Conservation (phyloP, 768 basidiomycete genomes). For the Phlegmacium glaucopus region DNA sequence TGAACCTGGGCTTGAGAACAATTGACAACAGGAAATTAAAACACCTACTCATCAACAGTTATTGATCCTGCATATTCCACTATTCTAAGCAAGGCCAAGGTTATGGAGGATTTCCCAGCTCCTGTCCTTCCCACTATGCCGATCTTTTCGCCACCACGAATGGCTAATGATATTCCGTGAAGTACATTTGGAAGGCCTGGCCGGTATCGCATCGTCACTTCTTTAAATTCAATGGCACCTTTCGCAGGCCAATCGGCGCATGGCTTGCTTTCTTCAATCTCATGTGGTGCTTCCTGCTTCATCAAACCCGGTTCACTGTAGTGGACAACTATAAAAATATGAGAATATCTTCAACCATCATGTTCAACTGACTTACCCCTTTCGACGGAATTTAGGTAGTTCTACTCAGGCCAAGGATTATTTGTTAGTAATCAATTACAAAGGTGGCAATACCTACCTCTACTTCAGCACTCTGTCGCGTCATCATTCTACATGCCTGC, state of each 20-base stretch:
- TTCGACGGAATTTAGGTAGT: slow-evolving; percentile 67
- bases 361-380: slow-evolving; percentile 32
- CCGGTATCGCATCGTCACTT: slow-evolving; percentile 61
- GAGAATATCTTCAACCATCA: not conserved
- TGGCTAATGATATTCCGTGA: slow-evolving; percentile 56
- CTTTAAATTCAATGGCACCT: slow-evolving; percentile 60
- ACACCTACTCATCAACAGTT: slow-evolving; percentile 54
- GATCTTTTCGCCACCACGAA: slow-evolving; percentile 69
- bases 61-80: slow-evolving; percentile 68
- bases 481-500: slow-evolving; percentile 51
- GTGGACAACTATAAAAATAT: slow-evolving; percentile 39
- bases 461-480: slow-evolving; percentile 61
- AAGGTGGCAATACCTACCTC: slow-evolving; percentile 39
- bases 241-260: slow-evolving; percentile 57
- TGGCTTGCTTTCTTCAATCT: slow-evolving; percentile 53
- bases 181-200: slow-evolving; percentile 71
- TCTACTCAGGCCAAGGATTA: slow-evolving; percentile 29
- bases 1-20: slow-evolving; percentile 18
- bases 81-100: slow-evolving; percentile 64
- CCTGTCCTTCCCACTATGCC: slow-evolving; percentile 70
- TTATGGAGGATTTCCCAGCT: slow-evolving; percentile 60
- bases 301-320: slow-evolving; percentile 50
- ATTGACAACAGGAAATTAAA: not conserved
- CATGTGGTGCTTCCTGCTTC: slow-evolving; percentile 63
- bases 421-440: not conserved